These are phyloP conservation scores for Melanogaster broomeanus DNA, from an alignment of 768 basidiomycete genomes.

Conservation along the genomic window DNA sequence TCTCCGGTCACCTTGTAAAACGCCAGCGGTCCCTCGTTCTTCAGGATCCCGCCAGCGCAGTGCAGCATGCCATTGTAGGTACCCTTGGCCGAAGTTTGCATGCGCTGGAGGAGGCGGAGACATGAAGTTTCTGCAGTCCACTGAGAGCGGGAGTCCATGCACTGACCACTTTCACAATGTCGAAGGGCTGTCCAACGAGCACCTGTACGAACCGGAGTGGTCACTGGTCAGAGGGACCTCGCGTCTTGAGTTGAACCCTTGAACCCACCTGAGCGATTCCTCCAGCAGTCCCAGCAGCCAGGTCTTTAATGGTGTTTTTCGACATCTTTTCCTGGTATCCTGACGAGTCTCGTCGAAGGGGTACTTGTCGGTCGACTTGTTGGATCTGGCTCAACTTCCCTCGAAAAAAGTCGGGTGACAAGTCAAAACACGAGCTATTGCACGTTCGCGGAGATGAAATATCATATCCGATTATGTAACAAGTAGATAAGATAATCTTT, in stretches of 20 bases:
- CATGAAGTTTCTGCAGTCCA: slow-evolving; percentile 3
- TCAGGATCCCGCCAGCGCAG: slow-evolving; percentile 88
- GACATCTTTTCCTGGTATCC: slow-evolving; percentile 25
- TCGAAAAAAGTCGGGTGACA: background rate
- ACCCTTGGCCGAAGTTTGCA: slow-evolving; percentile 91
- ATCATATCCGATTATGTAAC: slow-evolving; percentile 2
- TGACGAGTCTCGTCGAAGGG: background rate
- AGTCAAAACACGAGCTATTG: slow-evolving; percentile 3
- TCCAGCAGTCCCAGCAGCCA: slow-evolving; percentile 88
- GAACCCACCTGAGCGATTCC: slow-evolving; percentile 78
- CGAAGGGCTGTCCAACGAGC: slow-evolving; percentile 92
- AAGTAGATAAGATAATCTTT: slow-evolving; percentile 1
- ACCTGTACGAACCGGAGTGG: slow-evolving; percentile 51
- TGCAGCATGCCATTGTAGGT: slow-evolving; percentile 88
- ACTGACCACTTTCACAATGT: slow-evolving; percentile 95
- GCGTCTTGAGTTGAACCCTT: background rate
- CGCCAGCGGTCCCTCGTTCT: slow-evolving; percentile 87
- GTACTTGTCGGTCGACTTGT: background rate
- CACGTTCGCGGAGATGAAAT: slow-evolving; percentile 25
- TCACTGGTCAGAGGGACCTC: background rate
- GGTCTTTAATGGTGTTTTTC: slow-evolving; percentile 75
- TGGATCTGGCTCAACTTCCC: background rate
- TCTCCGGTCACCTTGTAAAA: slow-evolving; percentile 81
- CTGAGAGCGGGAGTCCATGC: background rate
- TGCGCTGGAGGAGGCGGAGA: slow-evolving; percentile 54